Conservation (phyloP, 129 eudicot species). For the Flaveria brownii region DNA sequence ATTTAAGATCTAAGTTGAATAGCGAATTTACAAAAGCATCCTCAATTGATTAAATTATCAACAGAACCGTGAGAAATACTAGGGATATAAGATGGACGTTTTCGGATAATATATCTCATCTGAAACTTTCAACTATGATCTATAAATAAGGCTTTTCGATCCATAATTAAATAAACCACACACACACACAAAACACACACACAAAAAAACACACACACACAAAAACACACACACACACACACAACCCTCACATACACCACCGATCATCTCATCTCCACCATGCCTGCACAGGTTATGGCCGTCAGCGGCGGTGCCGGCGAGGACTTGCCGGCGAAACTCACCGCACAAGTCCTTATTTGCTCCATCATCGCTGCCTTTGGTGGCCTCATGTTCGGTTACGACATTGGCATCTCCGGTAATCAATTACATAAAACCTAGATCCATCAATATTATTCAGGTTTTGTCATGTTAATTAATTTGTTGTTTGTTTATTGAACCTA, state of each 20-base stretch:
- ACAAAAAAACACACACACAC: conserved; percentile 12
- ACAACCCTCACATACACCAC: not conserved
- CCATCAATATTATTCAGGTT: not conserved
- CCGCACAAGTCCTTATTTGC: conserved; percentile 49
- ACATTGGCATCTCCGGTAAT: conserved; percentile 58
- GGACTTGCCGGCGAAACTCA: conserved; percentile 54
- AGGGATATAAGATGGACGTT: conserved; percentile 31
- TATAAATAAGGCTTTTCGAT: conserved; percentile 28
- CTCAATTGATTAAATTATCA: not conserved
- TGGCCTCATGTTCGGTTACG: conserved; percentile 73
- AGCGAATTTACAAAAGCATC: too few relatives aligned
- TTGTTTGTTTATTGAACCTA: too few relatives aligned
- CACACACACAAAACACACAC: conserved; percentile 5
- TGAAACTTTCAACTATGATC: conserved; percentile 31
- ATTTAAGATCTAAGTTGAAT: not conserved
- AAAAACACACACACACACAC: not conserved
- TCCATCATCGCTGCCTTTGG: conserved; percentile 67
- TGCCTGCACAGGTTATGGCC: conserved; percentile 47
- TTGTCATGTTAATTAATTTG: too few relatives aligned
- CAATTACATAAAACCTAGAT: not conserved
- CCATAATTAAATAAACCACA: not conserved
- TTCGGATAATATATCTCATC: conserved; percentile 29
- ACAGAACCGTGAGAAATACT: conserved; percentile 21
- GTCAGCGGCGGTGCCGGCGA: conserved; percentile 31
- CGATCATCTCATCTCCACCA: conserved; percentile 9